Percentiles rank a stretch among this genome's conserved stretches.
phyloP scores from a whole-genome alignment of 345 rosid species.

The Eucalyptus regnans region DNA sequence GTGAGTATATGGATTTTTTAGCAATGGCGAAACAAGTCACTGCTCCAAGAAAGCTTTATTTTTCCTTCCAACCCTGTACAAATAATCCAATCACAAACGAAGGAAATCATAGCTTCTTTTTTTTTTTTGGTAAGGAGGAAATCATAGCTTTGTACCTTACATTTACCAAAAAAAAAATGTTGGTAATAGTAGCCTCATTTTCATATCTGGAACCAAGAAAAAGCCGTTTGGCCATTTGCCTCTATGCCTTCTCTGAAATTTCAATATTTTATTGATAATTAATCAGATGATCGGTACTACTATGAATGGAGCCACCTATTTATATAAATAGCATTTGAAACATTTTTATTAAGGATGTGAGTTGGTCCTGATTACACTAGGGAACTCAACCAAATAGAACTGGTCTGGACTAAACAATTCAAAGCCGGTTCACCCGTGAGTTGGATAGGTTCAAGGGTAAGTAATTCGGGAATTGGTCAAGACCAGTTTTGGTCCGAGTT shows the following conservation, averaged over 20 bases:
- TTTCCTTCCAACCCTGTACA: too few species aligned
- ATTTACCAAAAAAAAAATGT: background rate
- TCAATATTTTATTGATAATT: background rate
- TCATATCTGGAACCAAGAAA: background rate
- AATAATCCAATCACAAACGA: too few species aligned
- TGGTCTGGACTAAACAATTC: background rate
- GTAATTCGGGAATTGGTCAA: background rate
- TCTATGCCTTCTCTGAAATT: background rate
- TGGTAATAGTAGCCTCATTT: background rate
- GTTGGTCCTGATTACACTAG: background rate
- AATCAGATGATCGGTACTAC: background rate
- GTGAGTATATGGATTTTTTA: too few species aligned
- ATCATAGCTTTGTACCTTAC: too few species aligned
- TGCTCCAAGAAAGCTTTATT: too few species aligned
- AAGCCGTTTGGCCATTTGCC: background rate
- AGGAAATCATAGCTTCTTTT: too few species aligned
- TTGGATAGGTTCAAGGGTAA: background rate
- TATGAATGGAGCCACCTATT: background rate
- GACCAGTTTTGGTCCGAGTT: background rate
- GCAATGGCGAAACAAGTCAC: too few species aligned
- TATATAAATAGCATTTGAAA: background rate
- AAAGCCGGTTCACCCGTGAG: background rate
- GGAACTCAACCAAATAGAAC: background rate
- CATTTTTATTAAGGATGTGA: background rate
- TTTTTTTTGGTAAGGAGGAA: too few species aligned